Evolutionary conservation across 2,329 filamentous ascomycete species (phyloP), one percentile per base, ranked within the genome.

Genomic region (Fusarium redolens): DNA sequence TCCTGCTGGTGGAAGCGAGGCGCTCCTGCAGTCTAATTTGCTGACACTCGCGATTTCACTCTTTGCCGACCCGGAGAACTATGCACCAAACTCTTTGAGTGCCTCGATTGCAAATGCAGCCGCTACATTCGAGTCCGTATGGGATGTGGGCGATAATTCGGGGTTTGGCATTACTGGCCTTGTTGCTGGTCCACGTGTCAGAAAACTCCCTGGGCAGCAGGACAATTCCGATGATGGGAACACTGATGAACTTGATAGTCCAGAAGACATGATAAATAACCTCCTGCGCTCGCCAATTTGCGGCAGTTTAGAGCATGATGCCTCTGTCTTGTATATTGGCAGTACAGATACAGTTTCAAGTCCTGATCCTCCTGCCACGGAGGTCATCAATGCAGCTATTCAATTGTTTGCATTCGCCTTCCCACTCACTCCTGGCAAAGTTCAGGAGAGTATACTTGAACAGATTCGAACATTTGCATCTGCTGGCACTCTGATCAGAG

Each of bases 381-480:
- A 97, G 79, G 95, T 97, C 31, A 93, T 98, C 68, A 97, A 99
- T 79, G 91, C 96, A 78, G 95, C 96, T 1, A 97, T 99, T 62
- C 92, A 96, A 70, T 86, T 98, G 1, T 99, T 99, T 80, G 94
- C 95, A 4, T 93, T 97, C 59, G 93, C 94, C 43, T 91, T 99
- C 64, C 95, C 96, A 5, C 85, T 98, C 14, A 97, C 97, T 50
- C 92, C 93, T 0, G 88, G 94, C 7, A 97, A 96, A 78, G 93
- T 99, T 5, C 96, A 99, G 78, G 96, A 99, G 81, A 98, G 96
- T 78, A 94, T 97, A 52, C 85, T 99, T 14, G 96, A 99, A 81
- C 96, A 99, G 79, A 92, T 98, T 52, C 92, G 93, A 20, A 96
- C 94, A 0, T 97, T 97, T 78, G 86, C 96, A n/a, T 92, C 94